phyloP scores from a whole-genome alignment of 805 yeast species.

The Kluyveromyces starmeri region DNA sequence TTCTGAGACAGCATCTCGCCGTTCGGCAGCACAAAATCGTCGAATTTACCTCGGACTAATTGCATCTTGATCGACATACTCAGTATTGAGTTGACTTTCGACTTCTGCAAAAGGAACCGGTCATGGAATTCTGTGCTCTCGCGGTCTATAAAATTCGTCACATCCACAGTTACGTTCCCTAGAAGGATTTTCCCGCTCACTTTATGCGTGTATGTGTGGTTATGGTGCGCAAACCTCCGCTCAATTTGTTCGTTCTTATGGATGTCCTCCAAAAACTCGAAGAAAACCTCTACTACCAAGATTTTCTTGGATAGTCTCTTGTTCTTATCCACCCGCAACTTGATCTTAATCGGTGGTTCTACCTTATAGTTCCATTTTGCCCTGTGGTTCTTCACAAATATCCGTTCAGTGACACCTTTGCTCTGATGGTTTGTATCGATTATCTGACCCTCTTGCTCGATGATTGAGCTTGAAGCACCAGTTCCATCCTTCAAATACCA shows the following conservation, averaged over 20 bases:
- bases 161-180: constrained; percentile 59
- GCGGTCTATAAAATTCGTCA: constrained; percentile 56
- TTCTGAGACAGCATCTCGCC: background rate
- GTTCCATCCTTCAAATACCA: constrained; percentile 48
- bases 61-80: constrained; percentile 49
- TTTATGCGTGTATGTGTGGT: constrained; percentile 21
- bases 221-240: constrained; percentile 1
- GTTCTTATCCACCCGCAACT: constrained; percentile 33
- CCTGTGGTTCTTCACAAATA: constrained; percentile 41
- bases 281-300: constrained; percentile 37
- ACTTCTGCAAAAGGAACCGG: constrained; percentile 62
- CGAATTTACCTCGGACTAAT: constrained; percentile 31
- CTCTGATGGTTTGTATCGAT: constrained; percentile 15
- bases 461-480: constrained; percentile 16
- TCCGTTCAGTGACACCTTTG: constrained; percentile 35
- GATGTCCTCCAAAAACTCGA: constrained; percentile 28
- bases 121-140: constrained; percentile 44
- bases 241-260: constrained; percentile 3
- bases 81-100: constrained; percentile 77
- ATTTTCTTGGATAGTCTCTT: constrained; percentile 30
- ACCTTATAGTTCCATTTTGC: constrained; percentile 39
- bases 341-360: constrained; percentile 31
- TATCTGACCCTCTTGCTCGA: constrained; percentile 27
- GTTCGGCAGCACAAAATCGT: constrained; percentile 18
- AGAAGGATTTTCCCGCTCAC: constrained; percentile 36